Base-by-base conservation (phyloP, 1,284 basidiomycete genomes). In the Moesziomyces antarcticus region DNA sequence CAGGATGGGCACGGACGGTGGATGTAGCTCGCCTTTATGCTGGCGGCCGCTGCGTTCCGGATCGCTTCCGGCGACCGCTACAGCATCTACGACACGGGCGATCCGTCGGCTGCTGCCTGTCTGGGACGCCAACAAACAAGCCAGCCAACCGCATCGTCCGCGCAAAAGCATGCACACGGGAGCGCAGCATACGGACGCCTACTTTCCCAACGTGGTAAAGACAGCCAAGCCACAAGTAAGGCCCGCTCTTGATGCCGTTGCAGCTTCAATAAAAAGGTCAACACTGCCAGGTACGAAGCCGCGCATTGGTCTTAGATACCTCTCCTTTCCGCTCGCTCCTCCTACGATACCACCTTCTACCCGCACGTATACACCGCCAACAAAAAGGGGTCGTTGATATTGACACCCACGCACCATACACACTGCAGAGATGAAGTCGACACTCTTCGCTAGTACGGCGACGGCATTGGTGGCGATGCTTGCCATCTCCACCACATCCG, bases 381-480 rank as follows among this genome's bases (percentile, higher is more conserved):
- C 25, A 5, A 43, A 30, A 40, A 41, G 13, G 8, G 6, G n/a
- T 5, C 40, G 22, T 27, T 7, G n/a, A 22, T 33, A 33, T 33
- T 11, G 30, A 33, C 30, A 33, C 5, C 14, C 44, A 27, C 42
- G 11, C 48, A 37, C 6, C 20, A 3, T 25, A 8, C 16, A 4
- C 13, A 33, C 30, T 13, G 16, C 21, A 44, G 50, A 3, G 1
- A 68, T 68, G 65, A 68, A 58, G 51, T 20, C 45, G 18, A 14
- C 59, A 9, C 6, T 57, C 21, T 10, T 68, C 7, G 56, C 59
- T 54, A 43, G 56, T 48, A 58, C 66, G 22, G 47, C 33, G 27
- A 68, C 56, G 24, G 59, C 52, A 13, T 27, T 68, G 55, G 66
- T 68, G 47, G 66, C 66, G 25, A 33, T 54, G 22, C n/a, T 68